These are phyloP conservation scores for Diaporthe capsici DNA, from an alignment of 2,329 filamentous ascomycete species.

Conservation along the genomic window DNA sequence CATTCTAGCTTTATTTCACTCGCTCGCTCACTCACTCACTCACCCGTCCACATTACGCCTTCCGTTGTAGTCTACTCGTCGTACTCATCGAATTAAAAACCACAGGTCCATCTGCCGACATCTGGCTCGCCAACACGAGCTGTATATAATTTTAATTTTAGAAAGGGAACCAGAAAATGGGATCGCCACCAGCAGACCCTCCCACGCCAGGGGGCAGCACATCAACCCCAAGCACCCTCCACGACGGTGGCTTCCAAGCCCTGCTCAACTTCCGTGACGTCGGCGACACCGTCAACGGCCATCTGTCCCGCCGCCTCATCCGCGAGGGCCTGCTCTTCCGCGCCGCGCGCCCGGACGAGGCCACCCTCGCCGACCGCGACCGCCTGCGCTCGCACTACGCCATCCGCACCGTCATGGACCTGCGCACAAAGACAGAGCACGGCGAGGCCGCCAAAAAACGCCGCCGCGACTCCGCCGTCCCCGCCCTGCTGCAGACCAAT, in stretches of 20 bases:
- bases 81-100: background rate
- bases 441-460: slow-evolving; percentile 76
- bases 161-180: background rate
- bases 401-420: slow-evolving; percentile 82
- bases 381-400: slow-evolving; percentile 71
- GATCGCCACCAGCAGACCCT: background rate
- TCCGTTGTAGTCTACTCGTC: no score
- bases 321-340: slow-evolving; percentile 77
- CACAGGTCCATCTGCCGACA: background rate
- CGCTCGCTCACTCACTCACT: background rate
- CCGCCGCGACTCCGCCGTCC: slow-evolving; percentile 59
- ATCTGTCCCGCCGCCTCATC: slow-evolving; percentile 61
- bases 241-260: slow-evolving; percentile 60
- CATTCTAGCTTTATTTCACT: background rate
- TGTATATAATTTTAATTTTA: background rate
- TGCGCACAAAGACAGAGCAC: slow-evolving; percentile 86
- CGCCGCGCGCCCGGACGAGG: slow-evolving; percentile 81
- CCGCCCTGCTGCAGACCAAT: slow-evolving; percentile 63
- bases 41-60: background rate
- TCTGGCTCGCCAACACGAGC: background rate
- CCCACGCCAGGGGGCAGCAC: background rate
- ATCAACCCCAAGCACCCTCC: background rate
- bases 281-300: slow-evolving; percentile 74
- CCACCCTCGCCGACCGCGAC: slow-evolving; percentile 74
- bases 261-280: slow-evolving; percentile 86